A percentile compares a stretch with the other conserved stretches of the same genome.
These are phyloP conservation scores for Gyromitra esculenta DNA, from an alignment of 2,329 filamentous ascomycete genomes.

Conservation along the genomic window DNA sequence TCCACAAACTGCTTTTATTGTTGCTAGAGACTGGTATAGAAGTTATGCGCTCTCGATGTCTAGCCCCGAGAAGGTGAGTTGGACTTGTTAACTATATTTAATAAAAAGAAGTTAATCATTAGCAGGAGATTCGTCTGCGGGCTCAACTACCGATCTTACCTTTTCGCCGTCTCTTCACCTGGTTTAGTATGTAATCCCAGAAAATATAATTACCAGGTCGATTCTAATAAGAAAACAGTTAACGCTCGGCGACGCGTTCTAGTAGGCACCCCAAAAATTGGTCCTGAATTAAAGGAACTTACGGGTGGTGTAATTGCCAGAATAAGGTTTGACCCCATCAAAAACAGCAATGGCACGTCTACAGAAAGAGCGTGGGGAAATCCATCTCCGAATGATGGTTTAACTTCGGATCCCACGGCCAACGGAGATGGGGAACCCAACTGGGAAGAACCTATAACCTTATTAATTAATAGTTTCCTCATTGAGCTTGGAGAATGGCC, in stretches of 20 bases:
- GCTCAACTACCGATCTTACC: slow-evolving; percentile 11
- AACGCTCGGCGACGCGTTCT: slow-evolving; percentile 30
- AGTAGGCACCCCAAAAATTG: neutral
- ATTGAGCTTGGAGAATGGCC: slow-evolving; percentile 29
- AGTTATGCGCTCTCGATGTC: neutral
- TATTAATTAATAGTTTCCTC: slow-evolving; percentile 12
- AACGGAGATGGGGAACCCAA: slow-evolving; percentile 14
- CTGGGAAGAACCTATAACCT: neutral
- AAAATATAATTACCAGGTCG: neutral
- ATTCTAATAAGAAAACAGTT: slow-evolving; percentile 1
- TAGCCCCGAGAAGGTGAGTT: neutral
- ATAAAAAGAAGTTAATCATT: neutral
- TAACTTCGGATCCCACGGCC: too few relatives aligned
- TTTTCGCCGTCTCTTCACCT: slow-evolving; percentile 20
- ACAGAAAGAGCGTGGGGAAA: neutral
- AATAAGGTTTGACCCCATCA: too few relatives aligned
- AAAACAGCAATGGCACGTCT: neutral
- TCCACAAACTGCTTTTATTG: neutral
- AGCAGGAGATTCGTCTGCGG: slow-evolving; percentile 5
- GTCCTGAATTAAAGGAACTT: neutral
- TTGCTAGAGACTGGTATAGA: slow-evolving; percentile 23
- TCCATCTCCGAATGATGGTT: neutral
- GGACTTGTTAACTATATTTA: neutral
- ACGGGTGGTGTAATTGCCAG: neutral
- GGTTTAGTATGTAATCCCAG: slow-evolving; percentile 23